These are phyloP conservation scores for Clohesyomyces aquaticus DNA, from an alignment of 495 filamentous ascomycete genomes.

Conservation along the genomic window DNA sequence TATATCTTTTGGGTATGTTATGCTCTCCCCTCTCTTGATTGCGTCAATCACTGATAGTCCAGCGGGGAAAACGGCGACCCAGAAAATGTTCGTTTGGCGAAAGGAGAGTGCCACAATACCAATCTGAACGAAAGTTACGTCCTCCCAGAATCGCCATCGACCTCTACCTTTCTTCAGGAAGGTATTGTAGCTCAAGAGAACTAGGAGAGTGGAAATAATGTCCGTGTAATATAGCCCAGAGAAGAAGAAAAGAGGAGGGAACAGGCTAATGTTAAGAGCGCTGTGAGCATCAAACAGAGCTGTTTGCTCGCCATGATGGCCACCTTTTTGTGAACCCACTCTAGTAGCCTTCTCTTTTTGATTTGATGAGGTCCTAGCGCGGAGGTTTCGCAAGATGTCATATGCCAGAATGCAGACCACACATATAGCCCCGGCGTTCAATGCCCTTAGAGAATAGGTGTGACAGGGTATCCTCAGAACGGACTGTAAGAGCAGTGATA, in stretches of 20 bases:
- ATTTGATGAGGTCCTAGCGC: slow-evolving; percentile 9
- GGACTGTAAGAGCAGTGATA: slow-evolving; percentile 51
- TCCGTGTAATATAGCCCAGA: slow-evolving; percentile 94
- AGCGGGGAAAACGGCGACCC: slow-evolving; percentile 85
- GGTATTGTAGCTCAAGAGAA: slow-evolving; percentile 52
- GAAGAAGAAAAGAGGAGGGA: slow-evolving; percentile 94
- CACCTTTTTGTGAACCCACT: not conserved
- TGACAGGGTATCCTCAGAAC: slow-evolving; percentile 49
- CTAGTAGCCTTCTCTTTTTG: not conserved
- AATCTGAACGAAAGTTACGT: slow-evolving; percentile 43
- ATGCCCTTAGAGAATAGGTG: slow-evolving; percentile 53
- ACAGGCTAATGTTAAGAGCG: slow-evolving; percentile 79
- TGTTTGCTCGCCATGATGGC: slow-evolving; percentile 1
- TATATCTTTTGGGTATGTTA: not conserved
- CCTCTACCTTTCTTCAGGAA: slow-evolving; percentile 28
- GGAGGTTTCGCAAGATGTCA: slow-evolving; percentile 30
- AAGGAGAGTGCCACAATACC: slow-evolving; percentile 70
- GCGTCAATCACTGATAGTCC: slow-evolving; percentile 64
- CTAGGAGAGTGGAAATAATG: slow-evolving; percentile 64
- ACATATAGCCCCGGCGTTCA: slow-evolving; percentile 56
- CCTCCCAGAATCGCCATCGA: not conserved
- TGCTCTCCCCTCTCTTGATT: not conserved
- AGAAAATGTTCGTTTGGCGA: slow-evolving; percentile 95
- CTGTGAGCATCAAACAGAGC: slow-evolving; percentile 53
- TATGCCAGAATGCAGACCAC: slow-evolving; percentile 14